A percentile compares a stretch with the other conserved stretches of the same genome.
Evolutionary conservation across 1,139 yeast species (phyloP).

Genomic region (Geotrichum fermentans): DNA sequence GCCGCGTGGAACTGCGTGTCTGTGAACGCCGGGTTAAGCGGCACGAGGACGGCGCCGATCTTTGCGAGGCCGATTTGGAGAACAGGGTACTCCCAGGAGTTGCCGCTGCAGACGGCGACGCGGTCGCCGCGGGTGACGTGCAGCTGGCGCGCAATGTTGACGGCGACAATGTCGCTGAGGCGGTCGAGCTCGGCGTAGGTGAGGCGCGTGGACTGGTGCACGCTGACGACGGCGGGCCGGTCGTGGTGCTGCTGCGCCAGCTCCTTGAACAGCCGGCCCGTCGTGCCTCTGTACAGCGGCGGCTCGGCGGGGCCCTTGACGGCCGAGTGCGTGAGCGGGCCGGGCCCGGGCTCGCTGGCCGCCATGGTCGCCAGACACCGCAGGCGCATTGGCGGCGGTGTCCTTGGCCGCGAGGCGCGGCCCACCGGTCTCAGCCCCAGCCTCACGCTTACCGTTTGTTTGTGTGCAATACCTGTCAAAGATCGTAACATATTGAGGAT

Average conservation of each 20-base stretch:
- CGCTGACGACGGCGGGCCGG: constrained; percentile 30
- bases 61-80: constrained; percentile 34
- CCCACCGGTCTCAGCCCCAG: no score
- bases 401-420: no score
- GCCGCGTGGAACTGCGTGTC: constrained; percentile 32
- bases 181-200: constrained; percentile 29
- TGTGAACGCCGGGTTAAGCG: constrained; percentile 37
- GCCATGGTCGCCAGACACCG: not conserved
- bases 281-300: constrained; percentile 25
- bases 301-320: constrained; percentile 28
- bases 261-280: constrained; percentile 26
- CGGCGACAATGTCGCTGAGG: constrained; percentile 26
- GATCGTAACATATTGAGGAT: no score
- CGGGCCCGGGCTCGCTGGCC: not conserved
- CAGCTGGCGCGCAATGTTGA: constrained; percentile 26
- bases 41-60: constrained; percentile 35
- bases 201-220: constrained; percentile 28
- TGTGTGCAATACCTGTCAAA: no score
- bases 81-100: constrained; percentile 35
- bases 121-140: constrained; percentile 30
- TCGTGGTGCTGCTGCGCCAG: constrained; percentile 22
- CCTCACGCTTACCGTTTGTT: no score
- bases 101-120: constrained; percentile 36
- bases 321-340: constrained; percentile 19
- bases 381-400: no score